Evolutionary conservation across 371 early-diverging fungal genomes (phyloP).

Genomic region (Chytridiales sp.): DNA sequence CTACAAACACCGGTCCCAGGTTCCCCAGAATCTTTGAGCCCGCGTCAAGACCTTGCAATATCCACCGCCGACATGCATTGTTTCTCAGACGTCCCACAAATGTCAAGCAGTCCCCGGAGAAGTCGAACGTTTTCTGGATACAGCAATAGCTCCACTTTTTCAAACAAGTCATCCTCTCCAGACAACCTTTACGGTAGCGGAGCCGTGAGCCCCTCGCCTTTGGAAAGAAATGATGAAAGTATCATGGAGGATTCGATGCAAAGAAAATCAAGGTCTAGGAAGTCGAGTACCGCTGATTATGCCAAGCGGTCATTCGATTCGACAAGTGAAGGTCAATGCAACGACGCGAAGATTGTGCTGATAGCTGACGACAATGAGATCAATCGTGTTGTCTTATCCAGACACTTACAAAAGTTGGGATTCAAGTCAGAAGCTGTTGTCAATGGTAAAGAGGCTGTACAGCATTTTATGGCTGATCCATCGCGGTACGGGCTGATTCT

Average conservation of each 20-base stretch:
- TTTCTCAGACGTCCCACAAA: too few relatives aligned
- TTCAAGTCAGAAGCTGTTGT: constrained; percentile 38
- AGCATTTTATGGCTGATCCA: constrained; percentile 6
- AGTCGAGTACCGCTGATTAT: too few relatives aligned
- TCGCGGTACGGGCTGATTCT: constrained; percentile 1
- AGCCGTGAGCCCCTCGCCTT: too few relatives aligned
- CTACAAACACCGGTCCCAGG: neutral
- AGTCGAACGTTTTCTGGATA: too few relatives aligned
- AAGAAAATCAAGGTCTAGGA: constrained; percentile 18
- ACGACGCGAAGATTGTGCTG: too few relatives aligned
- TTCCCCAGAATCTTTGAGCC: neutral
- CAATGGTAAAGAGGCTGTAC: constrained; percentile 49
- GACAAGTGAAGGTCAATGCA: too few relatives aligned
- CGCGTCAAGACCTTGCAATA: neutral
- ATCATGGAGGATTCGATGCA: constrained; percentile 22
- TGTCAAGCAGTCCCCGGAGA: too few relatives aligned
- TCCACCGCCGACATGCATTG: neutral
- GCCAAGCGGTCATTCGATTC: too few relatives aligned
- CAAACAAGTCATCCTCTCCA: too few relatives aligned
- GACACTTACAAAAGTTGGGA: constrained; percentile 40
- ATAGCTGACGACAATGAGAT: constrained; percentile 54
- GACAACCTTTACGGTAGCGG: too few relatives aligned
- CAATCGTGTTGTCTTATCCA: constrained; percentile 45
- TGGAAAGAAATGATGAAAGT: too few relatives aligned
- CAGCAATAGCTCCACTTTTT: too few relatives aligned